Percentiles rank a stretch among this genome's conserved stretches.
Conservation (phyloP, 1,284 basidiomycete species). For the Tilletia setariae region DNA sequence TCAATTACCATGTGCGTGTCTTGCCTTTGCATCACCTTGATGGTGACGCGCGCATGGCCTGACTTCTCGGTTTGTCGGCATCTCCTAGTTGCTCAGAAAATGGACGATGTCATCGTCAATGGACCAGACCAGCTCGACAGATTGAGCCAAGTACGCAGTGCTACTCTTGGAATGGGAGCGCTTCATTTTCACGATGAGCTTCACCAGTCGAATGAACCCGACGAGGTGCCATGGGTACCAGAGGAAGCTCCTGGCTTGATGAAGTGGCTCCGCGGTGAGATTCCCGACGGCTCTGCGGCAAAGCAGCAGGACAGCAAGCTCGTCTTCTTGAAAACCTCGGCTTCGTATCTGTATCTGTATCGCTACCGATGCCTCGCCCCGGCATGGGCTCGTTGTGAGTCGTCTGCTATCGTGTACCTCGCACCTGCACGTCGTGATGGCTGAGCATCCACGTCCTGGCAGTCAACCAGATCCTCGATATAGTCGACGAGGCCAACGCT, state of each 20-base stretch:
- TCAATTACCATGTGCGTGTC: neutral
- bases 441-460: neutral
- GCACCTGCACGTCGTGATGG: no score
- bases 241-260: neutral
- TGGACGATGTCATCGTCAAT: neutral
- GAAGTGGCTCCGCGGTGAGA: constrained; percentile 4
- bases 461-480: neutral
- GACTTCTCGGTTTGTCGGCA: neutral
- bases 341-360: neutral
- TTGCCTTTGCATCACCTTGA: neutral
- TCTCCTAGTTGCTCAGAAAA: neutral
- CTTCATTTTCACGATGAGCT: neutral
- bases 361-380: constrained; percentile 1
- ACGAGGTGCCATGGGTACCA: neutral
- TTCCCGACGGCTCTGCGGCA: neutral
- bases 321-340: neutral
- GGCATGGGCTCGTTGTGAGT: constrained; percentile 13
- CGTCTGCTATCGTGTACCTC: neutral
- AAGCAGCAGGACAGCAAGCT: neutral
- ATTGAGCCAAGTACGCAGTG: neutral
- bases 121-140: neutral
- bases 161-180: neutral
- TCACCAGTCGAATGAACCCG: neutral
- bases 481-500: neutral
- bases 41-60: no score